A percentile compares a stretch with the other conserved stretches of the same genome.
phyloP scores from a whole-genome alignment of 805 yeast species.

The Sporopachydermia quercuum region DNA sequence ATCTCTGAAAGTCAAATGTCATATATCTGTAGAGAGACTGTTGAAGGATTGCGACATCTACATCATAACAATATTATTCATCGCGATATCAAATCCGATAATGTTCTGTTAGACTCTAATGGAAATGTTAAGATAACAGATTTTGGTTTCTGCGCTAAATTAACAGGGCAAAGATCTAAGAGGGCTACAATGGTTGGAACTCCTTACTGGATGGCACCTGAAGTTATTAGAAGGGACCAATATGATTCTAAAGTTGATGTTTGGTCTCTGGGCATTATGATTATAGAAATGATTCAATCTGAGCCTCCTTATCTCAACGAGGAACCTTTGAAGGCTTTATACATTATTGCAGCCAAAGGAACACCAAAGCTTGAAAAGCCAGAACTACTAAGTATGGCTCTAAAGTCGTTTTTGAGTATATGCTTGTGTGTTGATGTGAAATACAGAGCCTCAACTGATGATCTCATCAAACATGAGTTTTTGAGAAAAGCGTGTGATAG shows the following conservation, averaged over 20 bases:
- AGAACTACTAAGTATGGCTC: slow-evolving; percentile 50
- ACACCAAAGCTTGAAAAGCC: slow-evolving; percentile 90
- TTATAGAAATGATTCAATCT: slow-evolving; percentile 97
- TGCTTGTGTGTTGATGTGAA: slow-evolving; percentile 77
- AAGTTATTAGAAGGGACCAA: slow-evolving; percentile 86
- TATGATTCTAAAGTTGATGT: slow-evolving; percentile 95
- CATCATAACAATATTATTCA: slow-evolving; percentile 91
- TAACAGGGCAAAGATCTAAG: slow-evolving; percentile 65
- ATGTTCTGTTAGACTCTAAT: slow-evolving; percentile 62
- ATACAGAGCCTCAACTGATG: slow-evolving; percentile 62
- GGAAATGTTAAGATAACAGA: slow-evolving; percentile 94
- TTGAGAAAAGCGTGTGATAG: slow-evolving; percentile 10
- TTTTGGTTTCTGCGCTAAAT: slow-evolving; percentile 92
- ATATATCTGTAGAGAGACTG: slow-evolving; percentile 84
- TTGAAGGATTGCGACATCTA: slow-evolving; percentile 71
- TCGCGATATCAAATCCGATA: slow-evolving; percentile 92
- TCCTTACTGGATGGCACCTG: slow-evolving; percentile 99
- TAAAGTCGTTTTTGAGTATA: slow-evolving; percentile 58
- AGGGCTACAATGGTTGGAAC: slow-evolving; percentile 99
- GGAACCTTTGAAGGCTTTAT: slow-evolving; percentile 85
- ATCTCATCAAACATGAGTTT: slow-evolving; percentile 53
- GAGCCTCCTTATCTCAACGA: slow-evolving; percentile 97
- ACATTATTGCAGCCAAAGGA: slow-evolving; percentile 90
- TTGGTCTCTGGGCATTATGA: slow-evolving; percentile 97
- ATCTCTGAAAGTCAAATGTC: slow-evolving; percentile 93